Conservation (phyloP, 371 early-diverging fungal species). For the Saksenaea vasiformis region DNA sequence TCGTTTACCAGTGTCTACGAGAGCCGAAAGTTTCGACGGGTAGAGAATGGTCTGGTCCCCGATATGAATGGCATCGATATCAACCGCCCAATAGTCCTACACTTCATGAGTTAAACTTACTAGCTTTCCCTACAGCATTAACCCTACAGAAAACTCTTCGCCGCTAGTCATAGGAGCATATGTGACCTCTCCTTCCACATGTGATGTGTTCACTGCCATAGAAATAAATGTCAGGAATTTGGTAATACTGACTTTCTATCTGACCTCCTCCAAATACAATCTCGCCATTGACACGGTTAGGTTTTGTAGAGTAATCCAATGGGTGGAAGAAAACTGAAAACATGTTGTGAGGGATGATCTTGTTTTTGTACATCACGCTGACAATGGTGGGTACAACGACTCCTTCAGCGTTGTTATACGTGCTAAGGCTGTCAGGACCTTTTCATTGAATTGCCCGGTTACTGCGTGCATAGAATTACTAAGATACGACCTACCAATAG, state of each 20-base stretch:
- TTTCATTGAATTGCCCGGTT: background rate
- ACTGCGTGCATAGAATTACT: background rate
- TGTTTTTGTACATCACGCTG: constrained; percentile 32
- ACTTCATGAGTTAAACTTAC: background rate
- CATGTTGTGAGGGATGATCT: constrained; percentile 29
- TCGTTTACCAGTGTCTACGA: constrained; percentile 44
- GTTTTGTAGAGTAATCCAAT: constrained; percentile 3
- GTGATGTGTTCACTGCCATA: constrained; percentile 21
- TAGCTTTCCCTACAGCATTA: background rate
- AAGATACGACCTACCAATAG: constrained; percentile 21
- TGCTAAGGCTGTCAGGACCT: constrained; percentile 40
- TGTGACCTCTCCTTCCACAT: constrained; percentile 25
- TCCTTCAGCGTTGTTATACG: constrained; percentile 34
- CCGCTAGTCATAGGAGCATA: constrained; percentile 30
- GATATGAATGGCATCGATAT: constrained; percentile 29
- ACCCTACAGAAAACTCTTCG: constrained; percentile 16
- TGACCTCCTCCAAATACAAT: constrained; percentile 47
- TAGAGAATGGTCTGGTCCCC: constrained; percentile 16
- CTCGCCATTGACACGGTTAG: constrained; percentile 37
- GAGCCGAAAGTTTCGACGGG: constrained; percentile 14
- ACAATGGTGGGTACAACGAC: constrained; percentile 36
- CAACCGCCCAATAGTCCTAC: constrained; percentile 50
- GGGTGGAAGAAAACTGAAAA: constrained; percentile 48
- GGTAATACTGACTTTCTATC: constrained; percentile 5
- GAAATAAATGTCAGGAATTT: background rate